Percentiles rank a stretch among this genome's conserved stretches.
These are phyloP conservation scores for Penicillium olsonii DNA, from an alignment of 2,329 filamentous ascomycete genomes.

Conservation along the genomic window DNA sequence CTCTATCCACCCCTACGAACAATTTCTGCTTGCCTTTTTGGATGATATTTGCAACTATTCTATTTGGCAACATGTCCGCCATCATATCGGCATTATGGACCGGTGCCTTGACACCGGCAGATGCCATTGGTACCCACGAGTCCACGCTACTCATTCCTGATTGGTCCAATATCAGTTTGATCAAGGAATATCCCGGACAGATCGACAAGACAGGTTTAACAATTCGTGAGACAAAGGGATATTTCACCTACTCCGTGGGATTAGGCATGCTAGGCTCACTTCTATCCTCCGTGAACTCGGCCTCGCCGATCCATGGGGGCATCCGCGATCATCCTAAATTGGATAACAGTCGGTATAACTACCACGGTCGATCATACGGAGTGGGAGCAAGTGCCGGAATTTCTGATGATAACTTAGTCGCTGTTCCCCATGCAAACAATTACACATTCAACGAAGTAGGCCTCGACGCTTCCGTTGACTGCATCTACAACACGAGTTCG, in stretches of 20 bases:
- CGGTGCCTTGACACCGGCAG: slow-evolving; percentile 4
- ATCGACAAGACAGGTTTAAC: slow-evolving; percentile 5
- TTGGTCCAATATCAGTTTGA: slow-evolving; percentile 5
- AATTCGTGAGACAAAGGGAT: slow-evolving; percentile 3
- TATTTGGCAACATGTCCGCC: slow-evolving; percentile 1
- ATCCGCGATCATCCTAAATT: slow-evolving; percentile 2
- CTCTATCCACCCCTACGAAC: slow-evolving; percentile 1
- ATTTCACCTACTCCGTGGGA: slow-evolving; percentile 10
- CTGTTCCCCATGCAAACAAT: neutral
- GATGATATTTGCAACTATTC: slow-evolving; percentile 1
- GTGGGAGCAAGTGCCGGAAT: slow-evolving; percentile 5
- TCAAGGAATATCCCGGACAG: slow-evolving; percentile 6
- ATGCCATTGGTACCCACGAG: neutral
- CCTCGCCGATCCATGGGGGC: slow-evolving; percentile 1
- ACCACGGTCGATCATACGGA: slow-evolving; percentile 7
- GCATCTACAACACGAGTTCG: slow-evolving; percentile 5
- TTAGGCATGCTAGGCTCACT: slow-evolving; percentile 1
- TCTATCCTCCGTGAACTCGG: slow-evolving; percentile 1
- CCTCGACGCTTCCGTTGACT: neutral
- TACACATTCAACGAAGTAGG: slow-evolving; percentile 4
- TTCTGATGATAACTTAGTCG: neutral
- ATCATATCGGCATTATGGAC: slow-evolving; percentile 9
- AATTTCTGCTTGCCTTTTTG: slow-evolving; percentile 3
- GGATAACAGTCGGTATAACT: slow-evolving; percentile 9
- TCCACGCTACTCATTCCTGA: slow-evolving; percentile 1